phyloP scores from a whole-genome alignment of 1,139 yeast species.

The Suhomyces yuchorum region DNA sequence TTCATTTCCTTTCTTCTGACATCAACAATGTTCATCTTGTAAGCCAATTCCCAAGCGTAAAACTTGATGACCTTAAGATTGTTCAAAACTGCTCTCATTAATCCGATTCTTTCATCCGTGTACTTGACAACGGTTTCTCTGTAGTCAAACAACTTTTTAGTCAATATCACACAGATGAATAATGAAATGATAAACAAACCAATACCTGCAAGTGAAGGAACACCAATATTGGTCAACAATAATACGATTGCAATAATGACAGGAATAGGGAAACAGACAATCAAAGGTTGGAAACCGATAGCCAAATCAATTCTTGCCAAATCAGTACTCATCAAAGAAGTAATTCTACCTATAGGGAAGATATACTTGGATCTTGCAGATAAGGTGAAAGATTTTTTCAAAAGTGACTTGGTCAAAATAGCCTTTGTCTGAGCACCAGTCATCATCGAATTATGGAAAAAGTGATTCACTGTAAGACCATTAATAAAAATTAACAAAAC shows the following conservation, averaged over 20 bases:
- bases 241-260: constrained; percentile 43
- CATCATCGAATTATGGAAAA: constrained; percentile 47
- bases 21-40: constrained; percentile 37
- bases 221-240: constrained; percentile 40
- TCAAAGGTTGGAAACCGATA: constrained; percentile 48
- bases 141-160: constrained; percentile 37
- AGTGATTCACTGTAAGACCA: constrained; percentile 47
- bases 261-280: constrained; percentile 49
- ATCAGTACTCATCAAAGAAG: constrained; percentile 49
- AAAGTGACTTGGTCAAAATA: constrained; percentile 41
- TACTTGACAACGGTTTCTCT: constrained; percentile 44
- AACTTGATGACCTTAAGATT: constrained; percentile 48
- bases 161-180: constrained; percentile 39
- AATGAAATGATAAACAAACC: constrained; percentile 46
- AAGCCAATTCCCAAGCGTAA: constrained; percentile 53
- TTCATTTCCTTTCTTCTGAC: constrained; percentile 45
- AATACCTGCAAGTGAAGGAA: constrained; percentile 45
- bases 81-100: constrained; percentile 47
- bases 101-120: constrained; percentile 45
- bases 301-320: constrained; percentile 51
- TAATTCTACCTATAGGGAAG: constrained; percentile 44
- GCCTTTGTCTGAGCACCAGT: constrained; percentile 51
- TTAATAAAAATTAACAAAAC: constrained; percentile 42
- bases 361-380: constrained; percentile 36
- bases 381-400: constrained; percentile 43